Base-by-base conservation (phyloP, 2,329 filamentous ascomycete species). In the Fusarium cicatricum region DNA sequence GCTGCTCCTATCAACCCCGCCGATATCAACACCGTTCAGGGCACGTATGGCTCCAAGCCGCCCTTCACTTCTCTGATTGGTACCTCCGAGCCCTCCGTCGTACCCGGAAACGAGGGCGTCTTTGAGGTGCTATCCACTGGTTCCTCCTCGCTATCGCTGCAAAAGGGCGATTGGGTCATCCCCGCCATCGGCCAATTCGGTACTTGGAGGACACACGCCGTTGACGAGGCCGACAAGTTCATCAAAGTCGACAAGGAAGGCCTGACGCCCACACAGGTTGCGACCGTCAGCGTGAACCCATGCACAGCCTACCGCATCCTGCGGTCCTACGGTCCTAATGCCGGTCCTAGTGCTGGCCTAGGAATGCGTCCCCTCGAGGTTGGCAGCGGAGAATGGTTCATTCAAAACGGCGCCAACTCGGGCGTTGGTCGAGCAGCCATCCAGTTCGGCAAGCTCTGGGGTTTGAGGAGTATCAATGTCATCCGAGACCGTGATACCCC, bases 1-100 rank as follows among this genome's bases (percentile, higher is more conserved):
- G 91, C 93, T 28, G 87, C 92, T 1, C 92, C 95, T 52, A 91
- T 99, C 75, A 99, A 99, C 79, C 95, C 95, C 19, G 93, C 95
- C 70, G 95, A 99, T 78, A 91, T 99, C 75, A 99, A 99, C 81
- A 94, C 94, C 70, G 91, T 99, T 70, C 95, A 99, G 80, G 95
- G 95, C 64, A 92, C 94, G 4, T 99, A 99, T 78, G 94, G 94
- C 58, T 87, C 87, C 39, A 92, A 92, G 72, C 92, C 93, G 0
- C 80, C 84, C 38, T 93, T 96, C 76, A 88, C 86, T 15, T 88
- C 87, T 6, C 76, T 85, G 1, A 85, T 99, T 49, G 90, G 92
- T 52, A 97, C 93, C 0, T 65, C 86, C 1, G 80, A 87, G 19
- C 92, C 93, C 3, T 85, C 90, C 8, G 91, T 91, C 1, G 85